Evolutionary conservation across 805 yeast species (phyloP).

Genomic region (Blastobotrys chiropterorum): DNA sequence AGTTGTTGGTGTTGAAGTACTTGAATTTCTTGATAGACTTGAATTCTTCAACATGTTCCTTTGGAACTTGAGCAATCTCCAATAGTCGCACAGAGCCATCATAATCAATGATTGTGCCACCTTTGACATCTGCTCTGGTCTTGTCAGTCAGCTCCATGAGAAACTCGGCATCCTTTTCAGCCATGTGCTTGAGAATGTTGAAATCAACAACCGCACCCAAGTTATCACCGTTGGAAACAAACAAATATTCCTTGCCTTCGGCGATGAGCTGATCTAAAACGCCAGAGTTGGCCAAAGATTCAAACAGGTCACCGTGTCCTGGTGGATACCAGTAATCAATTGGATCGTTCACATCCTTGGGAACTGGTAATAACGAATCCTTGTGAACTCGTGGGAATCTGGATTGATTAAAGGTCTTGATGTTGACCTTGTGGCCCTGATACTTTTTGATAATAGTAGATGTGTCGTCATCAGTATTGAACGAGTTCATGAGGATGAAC

Average conservation of each 20-base stretch:
- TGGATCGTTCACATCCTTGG: conserved; percentile 63
- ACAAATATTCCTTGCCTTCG: conserved; percentile 90
- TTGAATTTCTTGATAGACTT: conserved; percentile 96
- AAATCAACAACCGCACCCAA: conserved; percentile 97
- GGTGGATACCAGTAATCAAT: conserved; percentile 97
- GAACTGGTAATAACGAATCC: conserved; percentile 95
- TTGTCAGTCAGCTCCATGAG: conserved; percentile 98
- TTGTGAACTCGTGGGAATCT: conserved; percentile 91
- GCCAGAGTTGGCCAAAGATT: conserved; percentile 81
- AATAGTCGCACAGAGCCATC: conserved; percentile 90
- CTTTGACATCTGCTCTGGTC: conserved; percentile 98
- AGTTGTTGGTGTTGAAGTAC: conserved; percentile 95
- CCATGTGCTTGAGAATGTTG: conserved; percentile 85
- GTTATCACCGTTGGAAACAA: conserved; percentile 97
- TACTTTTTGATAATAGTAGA: conserved; percentile 93
- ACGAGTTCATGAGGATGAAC: conserved; percentile 93
- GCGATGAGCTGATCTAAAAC: conserved; percentile 82
- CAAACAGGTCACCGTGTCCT: conserved; percentile 98
- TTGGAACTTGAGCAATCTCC: conserved; percentile 98
- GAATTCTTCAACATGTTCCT: conserved; percentile 96
- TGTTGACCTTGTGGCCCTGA: conserved; percentile 92
- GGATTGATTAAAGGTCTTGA: conserved; percentile 96
- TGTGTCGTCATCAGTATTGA: conserved; percentile 95
- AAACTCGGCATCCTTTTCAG: conserved; percentile 86
- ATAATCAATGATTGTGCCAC: conserved; percentile 96